These are phyloP conservation scores for Penicillium odoratum DNA, from an alignment of 495 filamentous ascomycete species.

Conservation along the genomic window DNA sequence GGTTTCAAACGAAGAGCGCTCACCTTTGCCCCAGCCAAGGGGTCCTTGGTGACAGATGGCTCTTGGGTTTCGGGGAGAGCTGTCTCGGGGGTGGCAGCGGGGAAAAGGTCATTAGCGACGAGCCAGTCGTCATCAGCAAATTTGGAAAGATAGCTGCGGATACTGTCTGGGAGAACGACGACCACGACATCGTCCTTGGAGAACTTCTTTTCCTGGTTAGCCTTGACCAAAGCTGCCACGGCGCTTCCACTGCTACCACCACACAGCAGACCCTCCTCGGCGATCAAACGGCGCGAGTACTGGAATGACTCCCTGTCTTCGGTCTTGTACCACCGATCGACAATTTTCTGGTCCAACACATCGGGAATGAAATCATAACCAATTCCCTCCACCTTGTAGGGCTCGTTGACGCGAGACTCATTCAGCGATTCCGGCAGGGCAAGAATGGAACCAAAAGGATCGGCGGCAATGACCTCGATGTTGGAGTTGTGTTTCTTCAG, in stretches of 20 bases:
- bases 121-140: slow-evolving; percentile 99
- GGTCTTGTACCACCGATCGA: slow-evolving; percentile 99
- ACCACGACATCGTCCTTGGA: slow-evolving; percentile 81
- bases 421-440: slow-evolving; percentile 79
- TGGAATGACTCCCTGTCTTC: slow-evolving; percentile 89
- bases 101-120: slow-evolving; percentile 85
- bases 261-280: slow-evolving; percentile 91
- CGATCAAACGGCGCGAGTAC: slow-evolving; percentile 84
- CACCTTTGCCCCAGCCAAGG: slow-evolving; percentile 73
- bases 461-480: slow-evolving; percentile 85
- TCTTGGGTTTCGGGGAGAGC: slow-evolving; percentile 34
- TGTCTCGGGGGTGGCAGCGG: slow-evolving; percentile 52
- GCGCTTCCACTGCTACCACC: slow-evolving; percentile 94
- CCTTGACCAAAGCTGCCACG: slow-evolving; percentile 78
- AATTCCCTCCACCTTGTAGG: slow-evolving; percentile 98
- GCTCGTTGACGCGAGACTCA: slow-evolving; percentile 70
- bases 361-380: slow-evolving; percentile 98
- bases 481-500: slow-evolving; percentile 81
- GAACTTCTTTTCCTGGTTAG: slow-evolving; percentile 71
- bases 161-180: slow-evolving; percentile 90
- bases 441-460: slow-evolving; percentile 86
- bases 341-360: slow-evolving; percentile 75
- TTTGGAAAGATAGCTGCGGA: slow-evolving; percentile 97
- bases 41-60: slow-evolving; percentile 43
- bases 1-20: slow-evolving; percentile 83